Percentiles rank a stretch among this genome's conserved stretches.
phyloP scores from a whole-genome alignment of 2,329 filamentous ascomycete species.

The Hymenoscyphus repandus region DNA sequence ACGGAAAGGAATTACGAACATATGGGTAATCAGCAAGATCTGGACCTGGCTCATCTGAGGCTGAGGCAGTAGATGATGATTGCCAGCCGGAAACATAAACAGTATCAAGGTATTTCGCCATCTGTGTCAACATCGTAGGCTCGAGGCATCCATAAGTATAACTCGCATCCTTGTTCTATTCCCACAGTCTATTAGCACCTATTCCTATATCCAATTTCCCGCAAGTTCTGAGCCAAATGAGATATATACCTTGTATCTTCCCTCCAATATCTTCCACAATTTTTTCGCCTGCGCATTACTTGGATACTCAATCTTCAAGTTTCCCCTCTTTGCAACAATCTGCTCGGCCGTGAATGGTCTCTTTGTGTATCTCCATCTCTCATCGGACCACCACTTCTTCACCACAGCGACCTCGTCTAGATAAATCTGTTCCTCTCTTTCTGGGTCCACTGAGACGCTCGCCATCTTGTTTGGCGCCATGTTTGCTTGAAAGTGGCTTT shows the following conservation, averaged over 20 bases:
- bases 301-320: conserved; percentile 84
- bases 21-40: conserved; percentile 98
- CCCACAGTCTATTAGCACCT: conserved; percentile 16
- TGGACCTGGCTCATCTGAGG: conserved; percentile 91
- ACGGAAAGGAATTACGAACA: conserved; percentile 43
- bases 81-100: conserved; percentile 99
- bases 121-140: conserved; percentile 97
- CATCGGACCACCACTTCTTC: conserved; percentile 90
- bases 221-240: no score
- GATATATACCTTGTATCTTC: conserved; percentile 66
- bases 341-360: conserved; percentile 93
- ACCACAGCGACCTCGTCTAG: conserved; percentile 79
- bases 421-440: conserved; percentile 48
- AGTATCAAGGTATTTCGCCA: conserved; percentile 98
- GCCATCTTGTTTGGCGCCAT: conserved; percentile 49
- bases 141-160: conserved; percentile 97
- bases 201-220: no score
- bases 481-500: conserved; percentile 19
- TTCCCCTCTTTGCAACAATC: conserved; percentile 92
- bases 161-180: conserved; percentile 74
- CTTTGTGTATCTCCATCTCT: conserved; percentile 89
- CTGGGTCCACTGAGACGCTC: conserved; percentile 50
- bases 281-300: conserved; percentile 90
- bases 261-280: conserved; percentile 85
- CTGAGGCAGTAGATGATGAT: conserved; percentile 91